Conservation (phyloP, 805 yeast species). For the Blastobotrys robertii region DNA sequence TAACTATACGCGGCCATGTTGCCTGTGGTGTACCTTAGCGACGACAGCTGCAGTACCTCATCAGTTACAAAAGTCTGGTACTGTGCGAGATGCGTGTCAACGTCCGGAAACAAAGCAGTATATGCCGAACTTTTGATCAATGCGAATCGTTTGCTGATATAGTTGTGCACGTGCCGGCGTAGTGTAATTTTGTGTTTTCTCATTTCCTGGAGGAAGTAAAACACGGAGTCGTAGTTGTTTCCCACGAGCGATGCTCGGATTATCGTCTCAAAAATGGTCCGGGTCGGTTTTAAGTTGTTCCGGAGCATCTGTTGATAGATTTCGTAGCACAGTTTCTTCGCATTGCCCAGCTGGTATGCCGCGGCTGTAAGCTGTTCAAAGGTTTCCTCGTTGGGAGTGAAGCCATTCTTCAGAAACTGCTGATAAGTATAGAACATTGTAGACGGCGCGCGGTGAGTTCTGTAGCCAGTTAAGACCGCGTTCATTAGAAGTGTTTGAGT, state of each 20-base stretch:
- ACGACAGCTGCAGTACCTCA: constrained; percentile 3
- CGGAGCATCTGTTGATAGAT: constrained; percentile 18
- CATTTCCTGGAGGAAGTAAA: constrained; percentile 22
- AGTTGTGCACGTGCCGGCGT: constrained; percentile 5
- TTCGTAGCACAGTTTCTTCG: constrained; percentile 19
- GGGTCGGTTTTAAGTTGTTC: constrained; percentile 9
- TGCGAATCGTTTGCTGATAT: constrained; percentile 5
- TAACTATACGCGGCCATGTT: constrained; percentile 1
- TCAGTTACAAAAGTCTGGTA: constrained; percentile 9
- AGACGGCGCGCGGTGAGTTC: constrained; percentile 1
- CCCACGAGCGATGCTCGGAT: constrained; percentile 21
- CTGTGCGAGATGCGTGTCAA: not conserved
- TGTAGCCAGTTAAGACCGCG: too few relatives aligned
- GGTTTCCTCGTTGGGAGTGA: constrained; percentile 10
- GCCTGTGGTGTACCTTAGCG: not conserved
- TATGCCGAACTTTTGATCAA: constrained; percentile 5
- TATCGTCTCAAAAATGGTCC: constrained; percentile 20
- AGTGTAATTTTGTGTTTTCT: constrained; percentile 9
- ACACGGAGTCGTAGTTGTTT: constrained; percentile 7
- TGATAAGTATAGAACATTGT: constrained; percentile 7
- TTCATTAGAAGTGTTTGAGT: constrained; percentile 3
- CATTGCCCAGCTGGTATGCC: constrained; percentile 22
- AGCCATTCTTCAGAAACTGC: constrained; percentile 2
- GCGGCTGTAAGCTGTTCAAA: constrained; percentile 9
- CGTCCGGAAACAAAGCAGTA: constrained; percentile 1